phyloP scores from a whole-genome alignment of 345 rosid species.

The Linum lewisii region DNA sequence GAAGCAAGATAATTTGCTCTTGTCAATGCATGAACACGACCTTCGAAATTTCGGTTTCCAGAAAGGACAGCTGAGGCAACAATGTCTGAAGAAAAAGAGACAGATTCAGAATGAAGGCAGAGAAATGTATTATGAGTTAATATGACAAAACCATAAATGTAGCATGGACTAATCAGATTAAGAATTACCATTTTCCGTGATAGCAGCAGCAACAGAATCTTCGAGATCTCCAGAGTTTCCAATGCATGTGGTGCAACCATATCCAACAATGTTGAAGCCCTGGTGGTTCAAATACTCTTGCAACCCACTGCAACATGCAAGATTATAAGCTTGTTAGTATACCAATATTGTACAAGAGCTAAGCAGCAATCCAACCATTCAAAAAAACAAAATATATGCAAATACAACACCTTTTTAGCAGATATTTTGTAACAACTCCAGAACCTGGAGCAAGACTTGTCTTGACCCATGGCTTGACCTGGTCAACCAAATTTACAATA shows the following conservation, averaged over 20 bases:
- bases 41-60: constrained; percentile 96
- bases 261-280: constrained; percentile 93
- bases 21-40: constrained; percentile 97
- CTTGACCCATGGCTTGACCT: constrained; percentile 98
- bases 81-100: constrained; percentile 42
- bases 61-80: constrained; percentile 93
- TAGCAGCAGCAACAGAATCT: constrained; percentile 87
- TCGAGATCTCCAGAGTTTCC: constrained; percentile 96
- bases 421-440: constrained; percentile 94
- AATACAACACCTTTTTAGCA: constrained; percentile 49
- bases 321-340: background rate
- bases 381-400: background rate
- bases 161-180: background rate
- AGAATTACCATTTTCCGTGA: constrained; percentile 73
- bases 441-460: constrained; percentile 99
- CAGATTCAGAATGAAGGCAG: background rate
- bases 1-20: constrained; percentile 99
- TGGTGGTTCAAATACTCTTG: constrained; percentile 79
- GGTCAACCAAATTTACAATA: constrained; percentile 13
- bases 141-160: background rate
- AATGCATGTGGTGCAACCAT: constrained; percentile 98
- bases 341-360: background rate
- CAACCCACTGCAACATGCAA: constrained; percentile 59
- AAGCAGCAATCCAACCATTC: background rate
- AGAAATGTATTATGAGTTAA: background rate